Conservation (phyloP, 129 eudicot genomes). For the Flaveria brownii region DNA sequence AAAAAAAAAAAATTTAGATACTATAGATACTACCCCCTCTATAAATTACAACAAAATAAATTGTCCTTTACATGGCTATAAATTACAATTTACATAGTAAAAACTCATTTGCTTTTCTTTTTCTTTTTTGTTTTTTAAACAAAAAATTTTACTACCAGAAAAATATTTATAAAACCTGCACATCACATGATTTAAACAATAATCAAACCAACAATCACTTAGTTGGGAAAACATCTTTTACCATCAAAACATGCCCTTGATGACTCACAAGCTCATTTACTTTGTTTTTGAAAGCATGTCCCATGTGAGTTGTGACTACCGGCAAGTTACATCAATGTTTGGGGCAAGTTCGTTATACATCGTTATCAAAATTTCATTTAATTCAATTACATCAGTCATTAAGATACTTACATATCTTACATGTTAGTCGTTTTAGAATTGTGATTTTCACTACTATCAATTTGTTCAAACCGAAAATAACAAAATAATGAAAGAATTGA, state of each 20-base stretch:
- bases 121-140: too few relatives aligned
- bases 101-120: too few relatives aligned
- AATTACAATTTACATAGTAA: too few relatives aligned
- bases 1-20: too few relatives aligned
- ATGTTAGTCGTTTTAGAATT: background rate
- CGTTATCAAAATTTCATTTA: constrained; percentile 18
- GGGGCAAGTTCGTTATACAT: constrained; percentile 27
- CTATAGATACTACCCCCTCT: too few relatives aligned
- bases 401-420: background rate
- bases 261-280: background rate
- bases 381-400: constrained; percentile 1
- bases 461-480: background rate
- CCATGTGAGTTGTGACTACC: constrained; percentile 17
- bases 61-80: too few relatives aligned
- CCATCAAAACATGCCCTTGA: too few relatives aligned
- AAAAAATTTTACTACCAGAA: too few relatives aligned
- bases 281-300: constrained; percentile 2
- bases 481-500: background rate
- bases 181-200: too few relatives aligned
- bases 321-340: constrained; percentile 14
- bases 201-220: too few relatives aligned
- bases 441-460: background rate
- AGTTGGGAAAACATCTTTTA: background rate
- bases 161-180: too few relatives aligned
- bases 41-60: too few relatives aligned